Base-by-base conservation (phyloP, 371 early-diverging fungal species). In the Saksenaea vasiformis region DNA sequence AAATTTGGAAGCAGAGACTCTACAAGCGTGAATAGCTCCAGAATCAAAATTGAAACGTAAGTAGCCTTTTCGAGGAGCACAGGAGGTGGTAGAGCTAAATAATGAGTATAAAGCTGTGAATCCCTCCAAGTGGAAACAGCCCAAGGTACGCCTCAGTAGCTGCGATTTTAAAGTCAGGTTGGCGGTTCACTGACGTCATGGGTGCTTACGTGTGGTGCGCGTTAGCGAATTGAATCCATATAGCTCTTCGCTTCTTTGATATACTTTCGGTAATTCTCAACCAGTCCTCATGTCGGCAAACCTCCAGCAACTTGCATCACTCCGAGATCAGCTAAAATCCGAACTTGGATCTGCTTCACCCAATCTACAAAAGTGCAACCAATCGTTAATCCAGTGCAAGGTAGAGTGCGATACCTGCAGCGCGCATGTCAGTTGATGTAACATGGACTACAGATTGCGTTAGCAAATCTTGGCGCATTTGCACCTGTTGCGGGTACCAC, bases 361-460 rank as follows among this genome's bases (percentile, higher is more conserved):
- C 8, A 90, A 93, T 74, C 83, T 93, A 39, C 76, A 84, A 62
- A 90, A 90, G 66, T 87, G 91, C 70, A 89, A 86, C 19, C 76
- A 88, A 54, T 74, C 85, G 51, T 76, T 95, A 39, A 83, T 85
- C 10, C 86, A 90, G 68, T 86, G 93, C 62, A 95, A 95, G 91
- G 94, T 93, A 73, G 8, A 17, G 19, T 37, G 47, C 39, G 38
- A 43, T 34, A 35, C 11, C 11, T 13, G 47, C 13, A 19, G 35
- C 58, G 11, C 57, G 8, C 11, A 26, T 15, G 58, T 8, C 13
- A 17, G 3, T 35, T 41, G 17, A 15, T 14, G 19, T 34, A 34
- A 10, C 44, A 22, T 24, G 19, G 8, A 22, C 8, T 53, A 58
- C 83, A 93, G 94, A 84, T 94, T 66, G 83, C 84, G 17, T 77